Base-by-base conservation (phyloP, 805 yeast genomes). In the Candida loeiensis region DNA sequence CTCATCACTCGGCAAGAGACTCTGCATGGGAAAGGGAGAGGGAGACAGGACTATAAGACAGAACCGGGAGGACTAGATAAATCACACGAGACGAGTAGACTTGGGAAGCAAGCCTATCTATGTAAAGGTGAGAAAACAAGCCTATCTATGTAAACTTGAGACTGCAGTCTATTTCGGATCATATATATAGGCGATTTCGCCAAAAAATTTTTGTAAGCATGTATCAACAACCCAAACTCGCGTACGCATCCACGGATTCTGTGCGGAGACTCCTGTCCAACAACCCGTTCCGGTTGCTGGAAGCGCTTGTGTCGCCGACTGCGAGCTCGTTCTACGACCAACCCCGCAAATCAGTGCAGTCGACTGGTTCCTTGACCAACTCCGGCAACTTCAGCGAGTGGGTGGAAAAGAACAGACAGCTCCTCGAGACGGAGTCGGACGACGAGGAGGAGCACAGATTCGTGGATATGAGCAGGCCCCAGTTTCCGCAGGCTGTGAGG, bases 221-320 rank as follows among this genome's bases (percentile, higher is more conserved):
- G 78, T 68, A 67, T 39, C 65, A 59, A 45, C 71, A 64, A 47
- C 66, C 66, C 18, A 63, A 62, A 36, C 58, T 55, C 31, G 54
- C 61, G 41, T 56, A 57, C 48, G 51, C 57, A 24, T 65, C 72
- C 11, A 45, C 58, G 16, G 68, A 63, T 34, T 60, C 68, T 32
- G 48, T 61, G 30, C 58, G 76, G 49, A 56, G 79, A 46, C 60
- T 80, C 39, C 81, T 89, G 5, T 67, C 80, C 2, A 80, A 80
- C 56, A 84, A 84, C 50, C 91, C 91, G n/a, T 84, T 84, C 59
- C 73, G 91, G 53, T 27, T 20, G 16, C 20, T 13, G 13, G 67
- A 68, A 41, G 44, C 22, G 33, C 36, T 41, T 20, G 25, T 36
- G 4, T 37, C 41, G 29, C 38, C 38, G 12, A 14, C 31, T 4